Evolutionary conservation across 192 early-diverging fungal species (phyloP).

Genomic region (Umbelopsis vinacea): DNA sequence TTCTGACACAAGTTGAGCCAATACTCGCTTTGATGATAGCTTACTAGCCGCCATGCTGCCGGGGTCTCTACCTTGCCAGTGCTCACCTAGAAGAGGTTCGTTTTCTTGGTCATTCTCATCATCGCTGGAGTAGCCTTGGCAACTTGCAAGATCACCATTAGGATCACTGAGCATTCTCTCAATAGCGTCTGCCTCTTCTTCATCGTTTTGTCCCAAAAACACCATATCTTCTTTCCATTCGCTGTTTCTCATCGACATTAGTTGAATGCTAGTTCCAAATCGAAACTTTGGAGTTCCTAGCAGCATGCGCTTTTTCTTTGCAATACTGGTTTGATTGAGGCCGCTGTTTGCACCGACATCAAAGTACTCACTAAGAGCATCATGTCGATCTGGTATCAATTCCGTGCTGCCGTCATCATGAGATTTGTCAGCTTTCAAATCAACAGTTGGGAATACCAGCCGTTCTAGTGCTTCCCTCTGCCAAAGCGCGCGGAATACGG

Average conservation of each 20-base stretch:
- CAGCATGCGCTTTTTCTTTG: conserved; percentile 24
- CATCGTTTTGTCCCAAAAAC: neutral
- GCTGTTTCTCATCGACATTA: conserved; percentile 10
- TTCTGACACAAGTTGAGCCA: neutral
- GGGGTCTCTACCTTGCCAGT: conserved; percentile 12
- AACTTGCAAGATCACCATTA: conserved; percentile 14
- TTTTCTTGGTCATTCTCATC: conserved; percentile 12
- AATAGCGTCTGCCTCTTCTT: conserved; percentile 1
- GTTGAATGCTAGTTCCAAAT: conserved; percentile 25
- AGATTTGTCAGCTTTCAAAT: conserved; percentile 16
- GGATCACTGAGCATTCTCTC: neutral
- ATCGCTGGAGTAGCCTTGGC: neutral
- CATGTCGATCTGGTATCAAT: conserved; percentile 15
- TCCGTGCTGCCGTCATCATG: neutral
- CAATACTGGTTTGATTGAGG: conserved; percentile 11
- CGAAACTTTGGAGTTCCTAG: conserved; percentile 33
- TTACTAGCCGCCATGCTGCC: neutral
- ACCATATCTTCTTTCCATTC: conserved; percentile 26
- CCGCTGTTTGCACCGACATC: conserved; percentile 30
- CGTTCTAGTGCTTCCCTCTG: conserved; percentile 41
- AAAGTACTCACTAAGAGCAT: conserved; percentile 41
- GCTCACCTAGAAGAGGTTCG: neutral
- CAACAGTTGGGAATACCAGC: conserved; percentile 27
- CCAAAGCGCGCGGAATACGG: conserved; percentile 42
- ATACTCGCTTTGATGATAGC: neutral